phyloP scores from a whole-genome alignment of 2,329 filamentous ascomycete genomes.

The Fusarium torulosum region DNA sequence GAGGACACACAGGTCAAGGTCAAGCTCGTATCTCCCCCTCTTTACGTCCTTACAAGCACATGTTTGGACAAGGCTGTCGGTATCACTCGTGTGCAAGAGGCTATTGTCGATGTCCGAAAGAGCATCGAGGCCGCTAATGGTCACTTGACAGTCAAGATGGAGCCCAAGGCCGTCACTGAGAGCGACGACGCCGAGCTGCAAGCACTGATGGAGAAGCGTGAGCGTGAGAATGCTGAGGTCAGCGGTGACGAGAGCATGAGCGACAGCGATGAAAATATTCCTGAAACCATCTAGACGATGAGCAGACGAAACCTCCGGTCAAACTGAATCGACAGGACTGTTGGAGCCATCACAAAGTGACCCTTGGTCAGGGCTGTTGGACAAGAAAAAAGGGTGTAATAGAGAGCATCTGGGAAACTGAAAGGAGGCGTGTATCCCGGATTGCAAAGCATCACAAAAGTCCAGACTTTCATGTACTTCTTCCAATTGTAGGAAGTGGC shows the following conservation, averaged over 20 bases:
- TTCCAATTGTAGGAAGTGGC: slow-evolving; percentile 46
- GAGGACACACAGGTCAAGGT: slow-evolving; percentile 96
- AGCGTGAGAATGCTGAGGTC: slow-evolving; percentile 97
- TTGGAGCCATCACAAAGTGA: slow-evolving; percentile 31
- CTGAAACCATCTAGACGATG: slow-evolving; percentile 55
- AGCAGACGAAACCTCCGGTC: slow-evolving; percentile 32
- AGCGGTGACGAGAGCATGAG: slow-evolving; percentile 97
- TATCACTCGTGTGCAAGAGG: slow-evolving; percentile 86
- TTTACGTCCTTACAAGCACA: slow-evolving; percentile 96
- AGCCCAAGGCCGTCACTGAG: slow-evolving; percentile 98
- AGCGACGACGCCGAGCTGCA: slow-evolving; percentile 97
- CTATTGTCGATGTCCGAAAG: slow-evolving; percentile 86
- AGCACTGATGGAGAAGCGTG: slow-evolving; percentile 98
- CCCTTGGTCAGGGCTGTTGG: slow-evolving; percentile 39
- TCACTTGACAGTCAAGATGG: slow-evolving; percentile 93
- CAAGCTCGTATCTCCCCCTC: slow-evolving; percentile 95
- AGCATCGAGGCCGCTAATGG: slow-evolving; percentile 85
- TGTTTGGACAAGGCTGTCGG: slow-evolving; percentile 93
- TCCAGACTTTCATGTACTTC: slow-evolving; percentile 49
- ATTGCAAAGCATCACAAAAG: slow-evolving; percentile 48
- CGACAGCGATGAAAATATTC: slow-evolving; percentile 88
- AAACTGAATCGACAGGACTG: slow-evolving; percentile 37
- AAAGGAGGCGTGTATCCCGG: slow-evolving; percentile 38
- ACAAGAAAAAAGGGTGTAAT: slow-evolving; percentile 46
- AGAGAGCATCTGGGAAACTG: slow-evolving; percentile 43